These are phyloP conservation scores for Gnetum montanum DNA, from an alignment of 75 land plant species.

Conservation along the genomic window DNA sequence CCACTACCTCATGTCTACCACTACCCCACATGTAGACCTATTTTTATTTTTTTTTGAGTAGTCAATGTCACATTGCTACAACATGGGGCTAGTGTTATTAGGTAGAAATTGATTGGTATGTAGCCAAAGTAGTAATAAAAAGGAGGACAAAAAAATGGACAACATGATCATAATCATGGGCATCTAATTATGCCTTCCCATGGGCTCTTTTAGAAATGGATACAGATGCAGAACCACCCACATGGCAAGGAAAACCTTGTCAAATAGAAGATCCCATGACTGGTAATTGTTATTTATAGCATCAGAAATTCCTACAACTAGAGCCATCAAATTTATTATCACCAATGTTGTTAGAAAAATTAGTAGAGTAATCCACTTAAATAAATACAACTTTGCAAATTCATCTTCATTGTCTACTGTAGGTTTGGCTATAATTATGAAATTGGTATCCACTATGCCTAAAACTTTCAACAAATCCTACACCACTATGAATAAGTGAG, in stretches of 20 bases:
- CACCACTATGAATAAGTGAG: conserved; percentile 79
- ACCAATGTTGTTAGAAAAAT: conserved; percentile 87
- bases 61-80: conserved; percentile 68
- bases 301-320: conserved; percentile 87
- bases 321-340: conserved; percentile 80
- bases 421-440: conserved; percentile 72
- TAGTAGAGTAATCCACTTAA: conserved; percentile 89
- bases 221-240: no score
- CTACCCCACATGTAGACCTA: no score
- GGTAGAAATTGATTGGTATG: conserved; percentile 83
- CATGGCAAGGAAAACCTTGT: conserved; percentile 83
- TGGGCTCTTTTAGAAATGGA: no score
- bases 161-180: conserved; percentile 77
- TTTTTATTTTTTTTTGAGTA: no score
- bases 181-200: conserved; percentile 82
- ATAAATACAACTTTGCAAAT: conserved; percentile 78
- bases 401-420: conserved; percentile 44
- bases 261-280: conserved; percentile 95
- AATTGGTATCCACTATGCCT: conserved; percentile 69
- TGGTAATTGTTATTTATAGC: conserved; percentile 90
- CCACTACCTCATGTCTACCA: no score
- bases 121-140: conserved; percentile 82
- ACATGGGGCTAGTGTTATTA: conserved; percentile 51
- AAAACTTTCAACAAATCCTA: conserved; percentile 77
- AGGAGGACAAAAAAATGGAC: no score